Base-by-base conservation (phyloP, 2,329 filamentous ascomycete genomes). In the Hypoxylon sp. region DNA sequence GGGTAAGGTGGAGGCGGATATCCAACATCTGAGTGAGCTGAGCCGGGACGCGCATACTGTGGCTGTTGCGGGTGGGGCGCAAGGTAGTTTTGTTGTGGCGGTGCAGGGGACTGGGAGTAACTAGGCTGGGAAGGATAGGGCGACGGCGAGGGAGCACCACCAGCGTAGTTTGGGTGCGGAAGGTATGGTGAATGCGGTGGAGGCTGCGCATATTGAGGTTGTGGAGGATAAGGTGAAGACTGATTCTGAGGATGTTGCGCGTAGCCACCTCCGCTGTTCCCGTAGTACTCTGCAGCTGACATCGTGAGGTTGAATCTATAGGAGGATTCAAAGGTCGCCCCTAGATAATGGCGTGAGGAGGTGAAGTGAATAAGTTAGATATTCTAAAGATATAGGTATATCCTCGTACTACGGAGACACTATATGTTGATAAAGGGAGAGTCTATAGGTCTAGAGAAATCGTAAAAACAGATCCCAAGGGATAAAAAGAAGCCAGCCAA, bases 201-300 rank as follows among this genome's bases (percentile, higher is more conserved):
- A 0, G 66, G 53, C 3, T 68, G 70, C 8, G 68, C 67, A 63
- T 75, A 76, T 26, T 67, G 63, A 17, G 71, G 63, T 24, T 74
- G 73, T 1, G 64, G 63, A 4, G 71, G 70, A 33, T 74, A 71
- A 1, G 67, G 58, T 2, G 69, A 68, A 0, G 59, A 50, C 26
- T 73, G 71, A 59, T 66, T 71, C 31, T 71, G 70, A 26, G 66
- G 70, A 26, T 64, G 73, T 22, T 60, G 71, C 19, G 69, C 68
- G 57, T 59, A 60, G 46, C 70, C 73, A 19, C 71, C 69, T 8
- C 66, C 64, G 54, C 66, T 70, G 44, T 67, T 71, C 2, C 67
- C 63, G 67, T 78, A 79, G 62, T 78, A 79, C 5, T 79, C 77
- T 52, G 74, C 65, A 13, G 77, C 77, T 51, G 76, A 74, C 76